phyloP scores from a whole-genome alignment of 257 asterid species.

The Echites panduratus region DNA sequence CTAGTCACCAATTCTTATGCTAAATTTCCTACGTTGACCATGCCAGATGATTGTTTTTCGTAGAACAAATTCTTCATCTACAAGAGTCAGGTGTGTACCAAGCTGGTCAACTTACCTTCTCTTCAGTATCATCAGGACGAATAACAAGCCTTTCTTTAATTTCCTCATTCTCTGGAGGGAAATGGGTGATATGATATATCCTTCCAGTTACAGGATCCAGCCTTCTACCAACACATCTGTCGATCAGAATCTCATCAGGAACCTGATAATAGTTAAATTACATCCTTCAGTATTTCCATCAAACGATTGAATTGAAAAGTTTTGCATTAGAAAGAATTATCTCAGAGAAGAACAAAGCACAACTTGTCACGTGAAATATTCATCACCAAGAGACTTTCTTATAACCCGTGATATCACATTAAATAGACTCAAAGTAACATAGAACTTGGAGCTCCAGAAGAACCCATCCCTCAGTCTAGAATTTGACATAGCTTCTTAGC shows the following conservation, averaged over 20 bases:
- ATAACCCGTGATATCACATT: background rate
- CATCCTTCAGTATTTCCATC: constrained; percentile 1
- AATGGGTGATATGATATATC: constrained; percentile 61
- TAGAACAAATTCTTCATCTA: background rate
- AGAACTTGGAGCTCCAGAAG: background rate
- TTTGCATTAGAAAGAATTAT: background rate
- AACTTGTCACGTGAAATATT: background rate
- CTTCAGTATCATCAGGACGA: constrained; percentile 89
- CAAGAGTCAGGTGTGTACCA: background rate
- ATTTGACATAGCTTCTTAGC: constrained; percentile 1
- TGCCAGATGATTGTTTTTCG: background rate
- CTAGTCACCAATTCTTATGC: background rate
- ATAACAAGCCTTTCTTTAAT: constrained; percentile 64
- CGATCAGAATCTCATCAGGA: constrained; percentile 68
- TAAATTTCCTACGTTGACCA: background rate
- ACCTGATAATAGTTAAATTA: constrained; percentile 48
- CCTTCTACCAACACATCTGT: constrained; percentile 89
- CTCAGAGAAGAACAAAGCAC: background rate
- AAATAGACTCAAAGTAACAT: background rate
- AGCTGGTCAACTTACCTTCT: constrained; percentile 46
- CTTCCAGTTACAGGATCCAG: constrained; percentile 79
- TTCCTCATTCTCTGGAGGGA: constrained; percentile 83
- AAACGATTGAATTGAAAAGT: background rate
- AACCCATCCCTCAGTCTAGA: background rate
- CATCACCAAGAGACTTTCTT: background rate